Evolutionary conservation across 352 stramenopile species (phyloP).

Genomic region (Phytopythium sindhum): DNA sequence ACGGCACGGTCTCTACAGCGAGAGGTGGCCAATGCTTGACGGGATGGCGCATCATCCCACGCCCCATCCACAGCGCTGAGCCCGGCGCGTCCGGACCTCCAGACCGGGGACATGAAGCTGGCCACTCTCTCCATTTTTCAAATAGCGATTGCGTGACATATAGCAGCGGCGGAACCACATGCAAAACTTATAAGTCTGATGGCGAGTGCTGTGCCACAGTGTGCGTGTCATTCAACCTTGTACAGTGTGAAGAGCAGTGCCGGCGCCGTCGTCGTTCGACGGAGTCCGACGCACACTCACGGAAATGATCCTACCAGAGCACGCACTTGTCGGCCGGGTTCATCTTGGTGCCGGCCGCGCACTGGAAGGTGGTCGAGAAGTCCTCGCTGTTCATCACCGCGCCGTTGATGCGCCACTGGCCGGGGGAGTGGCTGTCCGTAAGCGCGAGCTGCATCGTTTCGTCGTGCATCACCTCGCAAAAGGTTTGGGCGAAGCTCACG

Average conservation of each 20-base stretch:
- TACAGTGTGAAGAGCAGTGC: too few species aligned
- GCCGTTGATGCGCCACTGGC: slow-evolving; percentile 50
- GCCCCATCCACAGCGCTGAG: neutral
- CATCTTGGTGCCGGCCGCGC: slow-evolving; percentile 29
- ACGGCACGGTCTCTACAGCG: neutral
- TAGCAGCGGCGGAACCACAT: too few species aligned
- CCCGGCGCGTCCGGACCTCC: neutral
- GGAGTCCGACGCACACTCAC: too few species aligned
- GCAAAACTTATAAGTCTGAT: too few species aligned
- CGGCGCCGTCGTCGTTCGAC: too few species aligned
- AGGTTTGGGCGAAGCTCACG: too few species aligned
- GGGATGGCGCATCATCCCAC: neutral
- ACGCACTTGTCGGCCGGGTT: slow-evolving; percentile 49
- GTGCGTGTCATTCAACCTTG: too few species aligned
- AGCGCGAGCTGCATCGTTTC: too few species aligned
- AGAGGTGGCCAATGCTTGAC: neutral
- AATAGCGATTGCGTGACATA: neutral
- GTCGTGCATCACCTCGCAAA: too few species aligned
- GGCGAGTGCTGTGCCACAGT: too few species aligned
- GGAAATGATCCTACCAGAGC: slow-evolving; percentile 39
- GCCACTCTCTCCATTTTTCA: neutral
- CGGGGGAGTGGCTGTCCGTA: slow-evolving; percentile 40
- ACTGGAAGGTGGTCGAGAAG: slow-evolving; percentile 52
- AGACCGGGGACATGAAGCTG: neutral
- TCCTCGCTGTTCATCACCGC: slow-evolving; percentile 54